These are phyloP conservation scores for Boletus fagicola DNA, from an alignment of 768 basidiomycete genomes.

Conservation along the genomic window DNA sequence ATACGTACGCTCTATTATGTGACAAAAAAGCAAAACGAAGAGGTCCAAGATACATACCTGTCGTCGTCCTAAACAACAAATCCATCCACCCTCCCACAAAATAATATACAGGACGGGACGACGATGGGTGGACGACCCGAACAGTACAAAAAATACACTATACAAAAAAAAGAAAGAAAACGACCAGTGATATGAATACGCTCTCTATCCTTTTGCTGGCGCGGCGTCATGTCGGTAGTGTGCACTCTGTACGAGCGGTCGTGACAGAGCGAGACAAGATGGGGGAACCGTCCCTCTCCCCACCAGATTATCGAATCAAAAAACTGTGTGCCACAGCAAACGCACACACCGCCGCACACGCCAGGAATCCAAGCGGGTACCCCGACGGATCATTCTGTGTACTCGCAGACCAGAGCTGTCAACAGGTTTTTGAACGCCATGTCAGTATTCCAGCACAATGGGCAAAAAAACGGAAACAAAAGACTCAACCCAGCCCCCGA, in stretches of 20 bases:
- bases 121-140: too few species aligned
- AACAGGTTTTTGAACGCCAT: neutral
- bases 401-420: slow-evolving; percentile 71
- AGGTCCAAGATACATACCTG: neutral
- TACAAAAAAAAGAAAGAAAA: too few species aligned
- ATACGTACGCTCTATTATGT: neutral
- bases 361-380: slow-evolving; percentile 72
- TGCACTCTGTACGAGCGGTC: neutral
- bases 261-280: neutral
- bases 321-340: slow-evolving; percentile 69
- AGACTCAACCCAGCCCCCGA: slow-evolving; percentile 69
- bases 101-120: neutral
- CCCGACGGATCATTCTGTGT: slow-evolving; percentile 66
- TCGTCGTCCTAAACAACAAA: neutral
- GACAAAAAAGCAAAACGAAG: neutral
- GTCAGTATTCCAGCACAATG: neutral
- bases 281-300: neutral
- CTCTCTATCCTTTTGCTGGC: neutral
- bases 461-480: neutral
- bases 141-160: neutral
- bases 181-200: neutral
- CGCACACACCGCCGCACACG: slow-evolving; percentile 59
- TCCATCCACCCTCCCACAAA: neutral
- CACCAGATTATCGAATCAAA: slow-evolving; percentile 68
- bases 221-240: neutral